Conservation (phyloP, 306 rosid genomes). For the Pyrus communis region DNA sequence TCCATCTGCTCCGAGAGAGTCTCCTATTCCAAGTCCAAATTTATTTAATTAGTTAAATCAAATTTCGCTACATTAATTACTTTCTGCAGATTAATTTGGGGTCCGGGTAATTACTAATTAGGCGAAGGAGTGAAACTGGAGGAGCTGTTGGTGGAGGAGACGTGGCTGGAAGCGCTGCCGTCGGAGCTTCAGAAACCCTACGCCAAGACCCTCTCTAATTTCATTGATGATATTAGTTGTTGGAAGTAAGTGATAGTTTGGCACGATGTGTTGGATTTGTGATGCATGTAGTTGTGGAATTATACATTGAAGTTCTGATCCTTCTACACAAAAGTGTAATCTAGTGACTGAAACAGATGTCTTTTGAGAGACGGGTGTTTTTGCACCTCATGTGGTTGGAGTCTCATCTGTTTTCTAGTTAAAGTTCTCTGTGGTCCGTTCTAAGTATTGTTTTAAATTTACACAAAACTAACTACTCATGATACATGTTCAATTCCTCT, state of each 20-base stretch:
- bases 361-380: not conserved
- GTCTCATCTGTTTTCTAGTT: not conserved
- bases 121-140: slow-evolving; percentile 40
- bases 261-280: not conserved
- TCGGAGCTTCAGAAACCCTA: slow-evolving; percentile 73
- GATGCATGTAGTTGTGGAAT: not conserved
- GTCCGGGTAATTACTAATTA: not conserved
- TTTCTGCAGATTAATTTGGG: not conserved
- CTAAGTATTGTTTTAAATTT: not conserved
- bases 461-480: not conserved
- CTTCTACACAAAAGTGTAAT: not conserved
- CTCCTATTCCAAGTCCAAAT: slow-evolving; percentile 32
- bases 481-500: no score
- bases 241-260: not conserved
- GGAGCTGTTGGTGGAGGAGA: slow-evolving; percentile 68
- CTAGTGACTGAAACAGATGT: no score
- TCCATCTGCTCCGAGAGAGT: slow-evolving; percentile 46
- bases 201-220: slow-evolving; percentile 51
- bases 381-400: not conserved
- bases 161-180: slow-evolving; percentile 65
- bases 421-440: not conserved
- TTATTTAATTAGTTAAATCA: not conserved
- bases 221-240: slow-evolving; percentile 26
- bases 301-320: not conserved
- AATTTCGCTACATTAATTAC: not conserved